These are phyloP conservation scores for Sphaerulina vaccinii DNA, from an alignment of 2,329 filamentous ascomycete genomes.

Conservation along the genomic window DNA sequence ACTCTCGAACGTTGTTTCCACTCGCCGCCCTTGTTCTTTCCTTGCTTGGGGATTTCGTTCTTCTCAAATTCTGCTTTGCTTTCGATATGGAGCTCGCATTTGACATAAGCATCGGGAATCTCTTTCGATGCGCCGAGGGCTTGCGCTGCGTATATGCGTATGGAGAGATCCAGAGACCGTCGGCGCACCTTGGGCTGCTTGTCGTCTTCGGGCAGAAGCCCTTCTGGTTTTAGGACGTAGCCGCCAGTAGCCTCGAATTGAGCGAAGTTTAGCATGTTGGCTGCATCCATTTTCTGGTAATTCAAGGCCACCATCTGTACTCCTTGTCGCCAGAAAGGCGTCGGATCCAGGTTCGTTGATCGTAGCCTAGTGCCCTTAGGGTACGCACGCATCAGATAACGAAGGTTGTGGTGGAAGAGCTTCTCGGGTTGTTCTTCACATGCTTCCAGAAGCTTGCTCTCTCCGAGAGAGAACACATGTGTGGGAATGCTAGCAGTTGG, in stretches of 20 bases:
- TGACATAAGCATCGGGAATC: constrained; percentile 67
- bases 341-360: constrained; percentile 84
- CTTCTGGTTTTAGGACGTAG: constrained; percentile 80
- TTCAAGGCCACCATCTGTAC: constrained; percentile 87
- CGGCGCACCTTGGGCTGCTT: constrained; percentile 21
- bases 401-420: constrained; percentile 78
- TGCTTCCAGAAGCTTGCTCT: constrained; percentile 65
- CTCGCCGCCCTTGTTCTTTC: constrained; percentile 55
- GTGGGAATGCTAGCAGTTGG: constrained; percentile 57
- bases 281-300: constrained; percentile 87
- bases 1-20: constrained; percentile 49
- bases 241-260: constrained; percentile 82
- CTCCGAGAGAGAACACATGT: constrained; percentile 65
- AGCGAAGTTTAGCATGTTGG: constrained; percentile 93
- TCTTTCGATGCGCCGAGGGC: constrained; percentile 60
- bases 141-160: constrained; percentile 75
- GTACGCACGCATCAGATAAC: constrained; percentile 83
- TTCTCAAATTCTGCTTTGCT: constrained; percentile 53
- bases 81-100: constrained; percentile 78
- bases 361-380: constrained; percentile 74
- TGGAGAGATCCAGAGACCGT: constrained; percentile 60
- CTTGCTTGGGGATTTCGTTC: constrained; percentile 46
- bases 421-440: constrained; percentile 54
- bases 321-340: constrained; percentile 81
- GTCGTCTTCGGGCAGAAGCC: constrained; percentile 56